Evolutionary conservation across 1,284 basidiomycete species (phyloP).

Genomic region (Ustilago cynodontis): DNA sequence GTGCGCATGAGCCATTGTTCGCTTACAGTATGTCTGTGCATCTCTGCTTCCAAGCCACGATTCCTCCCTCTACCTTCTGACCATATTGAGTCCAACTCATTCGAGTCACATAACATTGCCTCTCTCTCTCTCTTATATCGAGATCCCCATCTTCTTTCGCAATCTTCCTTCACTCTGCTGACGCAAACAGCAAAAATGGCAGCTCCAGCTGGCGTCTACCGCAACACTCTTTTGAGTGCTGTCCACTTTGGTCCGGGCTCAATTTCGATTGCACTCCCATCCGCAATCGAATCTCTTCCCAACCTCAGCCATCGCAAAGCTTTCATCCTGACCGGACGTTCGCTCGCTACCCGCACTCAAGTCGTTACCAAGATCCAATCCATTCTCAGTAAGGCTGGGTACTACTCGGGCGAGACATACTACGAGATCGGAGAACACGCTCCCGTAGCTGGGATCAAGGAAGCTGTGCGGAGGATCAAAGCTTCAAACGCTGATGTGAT

Average conservation of each 20-base stretch:
- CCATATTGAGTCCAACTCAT: not conserved
- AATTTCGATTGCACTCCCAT: slow-evolving; percentile 27
- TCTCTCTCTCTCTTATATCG: not conserved
- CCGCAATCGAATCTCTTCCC: slow-evolving; percentile 30
- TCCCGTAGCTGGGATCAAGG: slow-evolving; percentile 78
- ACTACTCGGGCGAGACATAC: slow-evolving; percentile 73
- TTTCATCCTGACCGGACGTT: slow-evolving; percentile 57
- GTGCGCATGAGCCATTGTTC: slow-evolving; percentile 1
- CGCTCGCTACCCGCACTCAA: slow-evolving; percentile 53
- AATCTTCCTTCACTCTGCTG: not conserved
- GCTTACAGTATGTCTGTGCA: not conserved
- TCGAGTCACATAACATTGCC: not conserved
- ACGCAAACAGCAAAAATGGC: slow-evolving; percentile 21
- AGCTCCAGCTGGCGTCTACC: slow-evolving; percentile 34
- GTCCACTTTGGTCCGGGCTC: slow-evolving; percentile 49
- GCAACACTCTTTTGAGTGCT: slow-evolving; percentile 46
- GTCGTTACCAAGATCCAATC: slow-evolving; percentile 43
- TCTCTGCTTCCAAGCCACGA: no score
- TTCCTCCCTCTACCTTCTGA: not conserved
- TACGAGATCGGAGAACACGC: slow-evolving; percentile 82
- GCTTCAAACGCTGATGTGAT: slow-evolving; percentile 75
- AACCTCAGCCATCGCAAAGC: slow-evolving; percentile 43
- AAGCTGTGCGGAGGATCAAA: slow-evolving; percentile 73
- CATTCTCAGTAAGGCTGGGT: slow-evolving; percentile 35
- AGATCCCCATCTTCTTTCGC: not conserved